phyloP scores from a whole-genome alignment of 75 land plant species.

The Gnetum montanum region DNA sequence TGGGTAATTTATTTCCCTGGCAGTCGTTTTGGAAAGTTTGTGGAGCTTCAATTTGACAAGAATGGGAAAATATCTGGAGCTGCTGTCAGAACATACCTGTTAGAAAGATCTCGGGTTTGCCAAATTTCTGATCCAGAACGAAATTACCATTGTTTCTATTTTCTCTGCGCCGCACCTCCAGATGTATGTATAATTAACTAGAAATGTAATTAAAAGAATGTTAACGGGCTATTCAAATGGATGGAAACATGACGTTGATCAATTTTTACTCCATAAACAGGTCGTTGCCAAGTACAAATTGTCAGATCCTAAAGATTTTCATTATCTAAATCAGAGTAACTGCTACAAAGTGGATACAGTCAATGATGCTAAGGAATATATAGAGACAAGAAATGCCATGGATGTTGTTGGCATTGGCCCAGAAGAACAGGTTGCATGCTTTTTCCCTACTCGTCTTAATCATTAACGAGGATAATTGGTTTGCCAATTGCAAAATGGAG shows the following conservation, averaged over 20 bases:
- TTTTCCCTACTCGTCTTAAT: background rate
- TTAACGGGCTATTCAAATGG: background rate
- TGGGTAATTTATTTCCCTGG: background rate
- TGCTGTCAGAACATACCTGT: conserved; percentile 82
- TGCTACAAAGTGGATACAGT: conserved; percentile 74
- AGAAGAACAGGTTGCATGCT: conserved; percentile 95
- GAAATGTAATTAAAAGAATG: background rate
- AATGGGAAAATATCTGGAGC: conserved; percentile 86
- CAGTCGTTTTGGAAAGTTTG: conserved; percentile 98
- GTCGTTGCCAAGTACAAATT: conserved; percentile 75
- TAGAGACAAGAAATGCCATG: conserved; percentile 89
- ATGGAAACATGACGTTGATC: background rate
- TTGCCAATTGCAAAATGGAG: background rate
- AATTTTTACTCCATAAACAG: conserved; percentile 23
- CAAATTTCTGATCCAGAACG: conserved; percentile 89
- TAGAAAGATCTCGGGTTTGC: conserved; percentile 94
- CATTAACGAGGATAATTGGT: background rate
- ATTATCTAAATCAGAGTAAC: conserved; percentile 79
- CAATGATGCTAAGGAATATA: conserved; percentile 74
- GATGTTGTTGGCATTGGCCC: conserved; percentile 83
- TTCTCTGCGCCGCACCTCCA: conserved; percentile 90
- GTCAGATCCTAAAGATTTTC: conserved; percentile 64
- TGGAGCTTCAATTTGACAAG: conserved; percentile 89
- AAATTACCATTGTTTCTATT: conserved; percentile 91
- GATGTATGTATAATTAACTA: conserved; percentile 32